Base-by-base conservation (phyloP, 2,329 filamentous ascomycete species). In the Pseudocercospora crystallina region DNA sequence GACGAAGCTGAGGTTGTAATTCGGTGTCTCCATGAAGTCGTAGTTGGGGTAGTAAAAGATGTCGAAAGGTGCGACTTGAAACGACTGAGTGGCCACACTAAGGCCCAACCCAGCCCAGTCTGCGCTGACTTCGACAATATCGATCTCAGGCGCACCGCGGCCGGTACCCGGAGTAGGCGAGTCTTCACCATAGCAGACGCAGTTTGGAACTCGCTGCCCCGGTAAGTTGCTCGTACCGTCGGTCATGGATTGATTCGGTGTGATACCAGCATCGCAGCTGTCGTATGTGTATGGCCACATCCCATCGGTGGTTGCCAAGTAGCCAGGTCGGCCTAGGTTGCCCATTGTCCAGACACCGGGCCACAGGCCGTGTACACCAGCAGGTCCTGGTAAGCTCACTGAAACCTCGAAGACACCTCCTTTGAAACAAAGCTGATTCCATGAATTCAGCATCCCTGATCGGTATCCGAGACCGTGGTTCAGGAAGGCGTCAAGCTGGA, bases 401-500 rank as follows among this genome's bases (percentile, higher is more conserved):
- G 75, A 78, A 3, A 79, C 74, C 48, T 80, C 78, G 44, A 78
- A 73, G 14, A 77, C 73, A 10, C 78, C 78, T 2, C 77, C 77
- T 56, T 79, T 80, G 65, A 80, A 79, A 63, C 78, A 80, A 5
- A 80, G 59, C 64, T 70, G 64, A 40, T 79, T 80, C 77, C 77
- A 79, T 37, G 72, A 76, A 54, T 80, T 76, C 40, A 79, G 56
- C 76, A 79, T 79, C 8, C 76, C 76, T 2, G 76, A 78, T 14
- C 74, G 72, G 46, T 72, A 79, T 34, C 73, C 65, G 7, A 78
- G 70, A 41, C 78, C 78, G 64, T 88, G 84, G 56, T 80, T 88
- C 55, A 79, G 69, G 64, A 84, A 86, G 5, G 78, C 74, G 62
- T 86, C 83, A 59, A 89, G 86, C 39, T 77, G 76, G 43, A 89